Evolutionary conservation across 2,329 filamentous ascomycete genomes (phyloP).

Genomic region (Escovopsis sp.): DNA sequence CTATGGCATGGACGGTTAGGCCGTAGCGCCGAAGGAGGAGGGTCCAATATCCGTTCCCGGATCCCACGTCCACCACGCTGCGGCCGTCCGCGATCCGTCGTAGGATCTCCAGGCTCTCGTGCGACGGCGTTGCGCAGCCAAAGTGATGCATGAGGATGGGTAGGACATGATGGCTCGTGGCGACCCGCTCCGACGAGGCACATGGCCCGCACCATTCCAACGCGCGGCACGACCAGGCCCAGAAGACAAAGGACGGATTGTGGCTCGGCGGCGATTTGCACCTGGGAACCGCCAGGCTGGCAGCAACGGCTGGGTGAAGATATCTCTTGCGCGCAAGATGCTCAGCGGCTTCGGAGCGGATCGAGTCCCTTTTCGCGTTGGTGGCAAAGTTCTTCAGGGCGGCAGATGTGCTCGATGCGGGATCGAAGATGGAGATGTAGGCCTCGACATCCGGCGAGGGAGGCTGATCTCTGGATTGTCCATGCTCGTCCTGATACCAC

Average conservation of each 20-base stretch:
- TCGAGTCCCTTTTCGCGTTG: slow-evolving; percentile 49
- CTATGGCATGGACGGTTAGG: slow-evolving; percentile 42
- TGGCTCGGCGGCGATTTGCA: slow-evolving; percentile 26
- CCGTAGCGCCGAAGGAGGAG: slow-evolving; percentile 51
- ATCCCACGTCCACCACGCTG: slow-evolving; percentile 50
- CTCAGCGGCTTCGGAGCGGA: slow-evolving; percentile 39
- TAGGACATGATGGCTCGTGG: slow-evolving; percentile 50
- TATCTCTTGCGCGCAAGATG: slow-evolving; percentile 40
- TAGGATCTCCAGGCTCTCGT: slow-evolving; percentile 49
- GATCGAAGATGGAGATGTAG: slow-evolving; percentile 52
- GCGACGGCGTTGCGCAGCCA: slow-evolving; percentile 55
- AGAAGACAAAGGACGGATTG: slow-evolving; percentile 57
- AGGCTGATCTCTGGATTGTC: slow-evolving; percentile 26
- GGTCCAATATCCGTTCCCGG: slow-evolving; percentile 63
- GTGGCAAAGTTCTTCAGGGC: slow-evolving; percentile 47
- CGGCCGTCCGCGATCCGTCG: slow-evolving; percentile 37
- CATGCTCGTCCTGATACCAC: slow-evolving; percentile 31
- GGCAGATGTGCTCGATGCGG: slow-evolving; percentile 42
- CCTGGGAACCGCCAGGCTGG: slow-evolving; percentile 29
- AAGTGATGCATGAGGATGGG: slow-evolving; percentile 69
- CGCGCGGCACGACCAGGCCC: slow-evolving; percentile 47
- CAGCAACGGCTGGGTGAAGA: slow-evolving; percentile 28
- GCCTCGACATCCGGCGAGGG: slow-evolving; percentile 44
- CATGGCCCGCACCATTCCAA: slow-evolving; percentile 53
- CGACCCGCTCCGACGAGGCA: slow-evolving; percentile 33